These are phyloP conservation scores for Penicillium janthinellum DNA, from an alignment of 2,329 filamentous ascomycete species.

Conservation along the genomic window DNA sequence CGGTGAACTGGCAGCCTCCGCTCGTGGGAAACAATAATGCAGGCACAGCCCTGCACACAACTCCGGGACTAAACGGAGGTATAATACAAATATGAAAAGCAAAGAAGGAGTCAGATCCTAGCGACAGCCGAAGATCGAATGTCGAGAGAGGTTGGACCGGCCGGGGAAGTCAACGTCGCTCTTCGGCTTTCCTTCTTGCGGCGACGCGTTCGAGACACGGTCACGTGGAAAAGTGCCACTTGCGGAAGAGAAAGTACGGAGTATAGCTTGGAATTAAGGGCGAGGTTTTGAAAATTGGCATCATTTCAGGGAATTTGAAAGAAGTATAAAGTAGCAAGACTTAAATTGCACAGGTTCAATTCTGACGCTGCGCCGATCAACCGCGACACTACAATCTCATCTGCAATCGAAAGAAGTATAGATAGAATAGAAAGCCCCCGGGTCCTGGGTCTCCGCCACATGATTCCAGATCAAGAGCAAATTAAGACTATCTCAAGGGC, in stretches of 20 bases:
- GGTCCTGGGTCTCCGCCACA: neutral
- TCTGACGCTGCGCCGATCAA: slow-evolving; percentile 1
- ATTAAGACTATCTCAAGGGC: slow-evolving; percentile 1
- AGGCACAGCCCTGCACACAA: slow-evolving; percentile 1
- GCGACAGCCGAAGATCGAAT: neutral
- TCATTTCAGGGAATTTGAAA: neutral
- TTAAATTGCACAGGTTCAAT: neutral
- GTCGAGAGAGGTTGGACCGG: slow-evolving; percentile 6
- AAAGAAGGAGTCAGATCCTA: neutral
- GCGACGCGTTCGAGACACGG: slow-evolving; percentile 37
- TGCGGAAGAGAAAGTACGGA: neutral
- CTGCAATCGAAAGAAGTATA: neutral
- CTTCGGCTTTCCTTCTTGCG: slow-evolving; percentile 18
- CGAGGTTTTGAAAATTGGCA: no score
- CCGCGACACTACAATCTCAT: neutral
- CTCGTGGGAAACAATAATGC: neutral
- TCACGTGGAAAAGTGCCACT: slow-evolving; percentile 32
- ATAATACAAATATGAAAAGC: neutral
- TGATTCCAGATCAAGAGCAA: neutral
- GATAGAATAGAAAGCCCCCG: neutral
- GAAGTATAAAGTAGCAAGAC: neutral
- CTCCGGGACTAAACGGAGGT: neutral
- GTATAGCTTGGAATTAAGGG: neutral
- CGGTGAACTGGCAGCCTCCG: slow-evolving; percentile 12
- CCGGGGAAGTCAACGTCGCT: slow-evolving; percentile 3